A percentile compares a stretch with the other conserved stretches of the same genome.
Evolutionary conservation across 805 yeast species (phyloP).

Genomic region (Pichia heedii): DNA sequence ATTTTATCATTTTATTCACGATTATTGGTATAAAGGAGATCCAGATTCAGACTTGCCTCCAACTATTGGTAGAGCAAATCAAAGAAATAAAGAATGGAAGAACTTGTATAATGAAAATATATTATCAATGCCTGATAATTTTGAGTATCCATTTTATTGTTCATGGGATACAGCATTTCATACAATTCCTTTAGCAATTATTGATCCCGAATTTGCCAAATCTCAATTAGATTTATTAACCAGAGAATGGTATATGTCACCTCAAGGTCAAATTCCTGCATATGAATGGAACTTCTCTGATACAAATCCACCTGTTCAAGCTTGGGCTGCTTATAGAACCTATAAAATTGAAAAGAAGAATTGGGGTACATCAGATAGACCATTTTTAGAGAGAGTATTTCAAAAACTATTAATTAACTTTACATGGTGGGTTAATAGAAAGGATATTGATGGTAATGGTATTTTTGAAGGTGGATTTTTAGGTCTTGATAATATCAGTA

Average conservation of each 20-base stretch:
- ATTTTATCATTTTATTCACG: conserved; percentile 77
- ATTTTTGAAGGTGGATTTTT: conserved; percentile 92
- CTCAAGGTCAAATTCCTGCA: conserved; percentile 95
- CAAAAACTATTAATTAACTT: conserved; percentile 82
- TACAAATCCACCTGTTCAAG: conserved; percentile 97
- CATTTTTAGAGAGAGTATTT: conserved; percentile 84
- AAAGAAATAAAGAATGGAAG: conserved; percentile 85
- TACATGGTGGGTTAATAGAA: conserved; percentile 97
- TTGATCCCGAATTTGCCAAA: conserved; percentile 88
- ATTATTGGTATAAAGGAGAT: conserved; percentile 84
- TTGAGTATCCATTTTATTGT: conserved; percentile 95
- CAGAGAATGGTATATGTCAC: conserved; percentile 96
- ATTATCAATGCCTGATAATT: conserved; percentile 84
- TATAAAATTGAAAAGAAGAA: conserved; percentile 80
- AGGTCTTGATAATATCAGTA: conserved; percentile 88
- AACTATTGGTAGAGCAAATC: conserved; percentile 69
- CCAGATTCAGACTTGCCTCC: conserved; percentile 69
- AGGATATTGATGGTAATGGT: conserved; percentile 78
- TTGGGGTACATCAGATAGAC: conserved; percentile 73
- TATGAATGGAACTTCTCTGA: conserved; percentile 95
- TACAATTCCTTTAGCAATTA: conserved; percentile 85
- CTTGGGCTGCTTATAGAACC: conserved; percentile 87
- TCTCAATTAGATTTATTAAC: conserved; percentile 77
- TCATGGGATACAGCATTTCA: conserved; percentile 98
- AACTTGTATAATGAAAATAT: conserved; percentile 84